These are phyloP conservation scores for Globisporangium carolinianum DNA, from an alignment of 352 stramenopile genomes.

Conservation along the genomic window DNA sequence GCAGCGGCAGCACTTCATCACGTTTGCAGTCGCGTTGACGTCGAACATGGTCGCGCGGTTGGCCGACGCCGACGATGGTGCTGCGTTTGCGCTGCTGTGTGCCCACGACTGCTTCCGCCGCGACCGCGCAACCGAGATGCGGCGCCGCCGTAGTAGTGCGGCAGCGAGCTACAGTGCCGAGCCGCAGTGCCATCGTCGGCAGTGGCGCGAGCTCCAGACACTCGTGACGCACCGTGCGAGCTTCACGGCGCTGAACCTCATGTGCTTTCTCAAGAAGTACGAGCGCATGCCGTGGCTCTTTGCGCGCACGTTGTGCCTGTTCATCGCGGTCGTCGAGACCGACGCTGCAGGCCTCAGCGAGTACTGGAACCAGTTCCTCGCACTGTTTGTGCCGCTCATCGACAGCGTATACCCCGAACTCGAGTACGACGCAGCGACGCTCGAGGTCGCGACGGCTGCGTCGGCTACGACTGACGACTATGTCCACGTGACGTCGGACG, in stretches of 20 bases:
- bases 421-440: slow-evolving; percentile 28
- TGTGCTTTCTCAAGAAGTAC: slow-evolving; percentile 31
- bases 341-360: slow-evolving; percentile 12
- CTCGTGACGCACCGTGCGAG: slow-evolving; percentile 14
- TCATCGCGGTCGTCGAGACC: slow-evolving; percentile 26
- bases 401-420: slow-evolving; percentile 16
- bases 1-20: slow-evolving; percentile 25
- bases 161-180: neutral
- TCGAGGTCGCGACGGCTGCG: slow-evolving; percentile 9
- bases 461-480: neutral
- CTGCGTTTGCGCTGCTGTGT: neutral
- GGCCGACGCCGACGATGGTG: neutral
- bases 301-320: slow-evolving; percentile 20
- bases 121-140: neutral
- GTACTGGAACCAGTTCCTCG: slow-evolving; percentile 31
- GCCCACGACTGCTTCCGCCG: slow-evolving; percentile 5
- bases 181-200: slow-evolving; percentile 6
- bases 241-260: slow-evolving; percentile 26
- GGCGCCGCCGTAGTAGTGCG: neutral
- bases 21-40: slow-evolving; percentile 22
- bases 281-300: slow-evolving; percentile 19
- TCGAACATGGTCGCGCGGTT: slow-evolving; percentile 2
- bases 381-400: slow-evolving; percentile 20
- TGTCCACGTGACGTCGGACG: slow-evolving; percentile 3
- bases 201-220: slow-evolving; percentile 18